Base-by-base conservation (phyloP, 1,284 basidiomycete genomes). In the Golubevia sp. region DNA sequence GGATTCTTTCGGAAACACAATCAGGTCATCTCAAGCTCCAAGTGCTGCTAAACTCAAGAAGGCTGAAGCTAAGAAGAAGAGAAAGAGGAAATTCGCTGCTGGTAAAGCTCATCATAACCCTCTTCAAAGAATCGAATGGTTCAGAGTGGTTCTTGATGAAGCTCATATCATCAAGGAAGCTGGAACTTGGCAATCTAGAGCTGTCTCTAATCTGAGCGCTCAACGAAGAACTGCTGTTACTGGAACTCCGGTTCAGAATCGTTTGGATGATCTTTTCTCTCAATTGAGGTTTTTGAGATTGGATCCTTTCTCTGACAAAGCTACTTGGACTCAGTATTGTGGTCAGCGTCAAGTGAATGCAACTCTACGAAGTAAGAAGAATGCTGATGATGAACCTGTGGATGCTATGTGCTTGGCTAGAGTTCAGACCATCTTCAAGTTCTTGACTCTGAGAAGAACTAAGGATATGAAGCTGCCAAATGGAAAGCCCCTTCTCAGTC, bases 231-330 rank as follows among this genome's bases (percentile, higher is more conserved):
- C 80, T 51, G 76, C 71, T 27, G 65, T 83, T 15, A 83, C 81
- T 2, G 81, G 81, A 15, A 83, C 81, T 18, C 81, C 81, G 11
- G 76, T 83, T n/a, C 81, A 83, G 60, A 83, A 82, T 65, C 67
- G 71, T 18, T 64, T 82, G 52, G 77, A 80, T 63, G 81, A 83
- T 38, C 66, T 83, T 5, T 83, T 73, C 49, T 67, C 79, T 2
- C 65, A 77, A 34, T 62, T 83, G 55, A 73, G 70, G 34, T 83
- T 83, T 58, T 59, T 83, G n/a, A 77, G 78, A 2, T 67, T 83
- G 1, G 79, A 83, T 7, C 81, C 81, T 2, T 83, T 83, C 62
- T 69, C 69, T 2, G 78, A 83, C 51, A 71, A 76, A 15, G 67
- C 68, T 21, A 62, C 69, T 1, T 83, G 81, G 81, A 82, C 74